Base-by-base conservation (phyloP, 768 basidiomycete species). In the Favolaschia claudopus region DNA sequence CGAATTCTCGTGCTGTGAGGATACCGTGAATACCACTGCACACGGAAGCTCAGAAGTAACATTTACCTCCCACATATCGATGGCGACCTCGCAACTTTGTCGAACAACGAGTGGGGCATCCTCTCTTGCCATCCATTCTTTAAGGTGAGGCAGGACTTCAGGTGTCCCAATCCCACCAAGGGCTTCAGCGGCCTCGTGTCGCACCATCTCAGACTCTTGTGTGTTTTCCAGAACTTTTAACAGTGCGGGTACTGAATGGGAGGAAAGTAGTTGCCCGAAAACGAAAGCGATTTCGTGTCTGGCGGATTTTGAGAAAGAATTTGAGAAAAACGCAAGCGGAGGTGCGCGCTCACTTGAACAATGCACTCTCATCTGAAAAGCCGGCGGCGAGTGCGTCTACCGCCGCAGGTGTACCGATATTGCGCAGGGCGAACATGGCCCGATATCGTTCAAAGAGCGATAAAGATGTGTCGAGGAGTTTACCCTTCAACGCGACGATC, bases 211-310 rank as follows among this genome's bases (percentile, higher is more conserved):
- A 12, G 89, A 89, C 74, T 99, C 97, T 2, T 76, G 70, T 2
- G 72, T 53, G 63, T 95, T 77, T 63, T 85, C 79, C n/a, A 99
- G 80, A 27, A 96, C 92, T 34, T 83, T 74, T 32, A 98, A 71
- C 29, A 99, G 80, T 1, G 92, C 83, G 10, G 96, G 95, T 20
- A 99, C 91, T 0, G 95, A 91, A 70, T 95, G 88, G 6, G 89
- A 81, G 1, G 93, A 95, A 47, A 93, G 85, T 38, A 99, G 83
- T 77, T 99, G 97, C 13, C 97, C 97, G 69, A 99, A 98, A 40
- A 99, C 91, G 73, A 98, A 99, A 1, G 97, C 97, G 43, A 99
- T 94, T 73, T 99, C 97, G 73, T 99, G 97, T 63, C 96, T 96
- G 34, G 37, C 25, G 51, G 27, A 36, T 48, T 31, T 15, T 29